Evolutionary conservation across 495 filamentous ascomycete species (phyloP), one percentile per base, ranked within the genome.

Genomic region (Hypomontagnella monticulosa): DNA sequence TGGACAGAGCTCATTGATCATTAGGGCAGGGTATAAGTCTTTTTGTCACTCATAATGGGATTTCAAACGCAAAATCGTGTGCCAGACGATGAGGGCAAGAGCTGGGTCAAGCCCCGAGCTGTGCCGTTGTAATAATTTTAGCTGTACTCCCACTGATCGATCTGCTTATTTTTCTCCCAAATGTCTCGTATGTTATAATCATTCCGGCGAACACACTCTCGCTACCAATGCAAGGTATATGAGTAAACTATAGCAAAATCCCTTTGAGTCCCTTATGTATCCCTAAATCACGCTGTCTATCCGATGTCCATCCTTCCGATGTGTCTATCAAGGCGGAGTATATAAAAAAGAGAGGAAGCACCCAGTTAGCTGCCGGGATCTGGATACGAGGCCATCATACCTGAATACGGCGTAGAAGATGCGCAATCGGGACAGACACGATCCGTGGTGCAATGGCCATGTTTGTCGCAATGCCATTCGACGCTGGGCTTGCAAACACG

Each of bases 121-220:
- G n/a, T 36, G 19, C 42, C 16, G 12, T 59, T 23, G 11, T 57
- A 18, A 51, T 57, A 54, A 84, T 80, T 43, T 86, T 70, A 68
- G 77, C 69, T 89, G 66, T 87, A 83, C 60, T 84, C 78, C 62
- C 91, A 32, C 32, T 52, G 53, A 43, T 53, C 62, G 62, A 59
- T 66, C 55, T 60, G 42, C 30, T 52, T 50, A 19, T 34, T 42
- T 36, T 23, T 2, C n/a, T n/a, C 23, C 51, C 37, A 40, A 47
- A 42, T 1, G 41, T 40, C 40, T 42, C 56, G 2, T 66, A 33
- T 66, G 20, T 58, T 49, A 49, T 48, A 30, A 14, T 34, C 49
- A 27, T 48, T 48, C 62, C 27, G 34, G 40, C 37, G 27, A 50
- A 52, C 43, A 56, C 49, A 57, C 15, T 54, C 49, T 60, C 43